Base-by-base conservation (phyloP, 148 eudicot species). In the Vaccinium vitisidaea region DNA sequence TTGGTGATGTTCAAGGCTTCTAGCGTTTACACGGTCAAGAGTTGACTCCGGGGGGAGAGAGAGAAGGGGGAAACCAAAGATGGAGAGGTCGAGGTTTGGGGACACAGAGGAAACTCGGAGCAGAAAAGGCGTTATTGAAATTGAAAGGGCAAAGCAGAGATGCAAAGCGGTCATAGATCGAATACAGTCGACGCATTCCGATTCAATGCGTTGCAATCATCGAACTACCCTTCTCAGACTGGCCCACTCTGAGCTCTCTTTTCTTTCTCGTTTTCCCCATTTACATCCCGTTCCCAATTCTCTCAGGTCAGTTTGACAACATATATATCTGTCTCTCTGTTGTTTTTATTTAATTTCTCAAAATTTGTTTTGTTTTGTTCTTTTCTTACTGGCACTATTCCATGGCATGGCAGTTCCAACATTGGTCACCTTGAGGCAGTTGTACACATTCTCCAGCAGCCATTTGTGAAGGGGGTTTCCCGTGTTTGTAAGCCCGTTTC, bases 391-490 rank as follows among this genome's bases (percentile, higher is more conserved):
- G 46, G 46, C 46, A 5, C 46, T 5, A 43, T 43, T 43, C 46
- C 46, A 0, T 43, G 46, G 46, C 46, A 63, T 83, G 76, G 83
- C 94, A 96, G 99, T 82, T 88, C 86, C 82, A 97, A 97, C 88
- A 88, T 97, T 79, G 98, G 99, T 50, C 90, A 97, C 84, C 88
- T 97, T 75, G 99, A 97, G 90, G 96, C 94, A 7, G 86, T 97
- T 56, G 87, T 92, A 71, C 91, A 91, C 84, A 92, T 97, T 56
- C 94, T 97, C 78, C 90, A 93, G 82, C 98, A 91, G 32, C 95
- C 98, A n/a, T 88, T 77, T 81, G 87, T 97, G 49, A 90, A 92
- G 6, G 97, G 95, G 75, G 98, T 97, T 3, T 95, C 99, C 21
- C 94, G 98, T 76, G 98, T 95, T 84, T 97, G 99, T 91, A 95